Percentiles rank a stretch among this genome's conserved stretches.
Evolutionary conservation across 345 rosid species (phyloP).

Genomic region (Kernera saxatilis): DNA sequence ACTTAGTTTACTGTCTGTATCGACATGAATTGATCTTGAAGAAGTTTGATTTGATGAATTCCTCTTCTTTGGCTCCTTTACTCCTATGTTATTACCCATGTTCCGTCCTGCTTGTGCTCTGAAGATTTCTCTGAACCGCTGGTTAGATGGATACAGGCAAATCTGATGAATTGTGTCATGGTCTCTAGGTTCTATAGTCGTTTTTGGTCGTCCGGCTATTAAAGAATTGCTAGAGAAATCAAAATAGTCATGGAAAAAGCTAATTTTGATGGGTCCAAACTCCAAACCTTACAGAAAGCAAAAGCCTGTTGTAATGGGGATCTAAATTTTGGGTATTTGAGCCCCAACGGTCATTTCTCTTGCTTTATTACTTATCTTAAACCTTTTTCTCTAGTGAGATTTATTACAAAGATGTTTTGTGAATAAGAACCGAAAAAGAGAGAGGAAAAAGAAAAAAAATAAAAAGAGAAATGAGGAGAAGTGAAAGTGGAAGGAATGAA

Average conservation of each 20-base stretch:
- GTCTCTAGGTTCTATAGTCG: background rate
- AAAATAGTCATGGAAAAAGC: background rate
- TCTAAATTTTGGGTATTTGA: background rate
- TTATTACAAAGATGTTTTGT: background rate
- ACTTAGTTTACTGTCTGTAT: background rate
- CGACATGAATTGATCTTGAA: background rate
- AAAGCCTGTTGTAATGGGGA: background rate
- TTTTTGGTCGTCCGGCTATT: background rate
- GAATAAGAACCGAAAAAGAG: background rate
- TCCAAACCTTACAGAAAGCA: background rate
- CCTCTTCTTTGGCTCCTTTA: background rate
- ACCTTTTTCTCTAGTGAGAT: background rate
- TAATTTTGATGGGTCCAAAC: background rate
- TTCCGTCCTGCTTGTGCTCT: too few relatives aligned
- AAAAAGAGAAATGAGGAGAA: background rate
- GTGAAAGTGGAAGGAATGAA: constrained; percentile 24
- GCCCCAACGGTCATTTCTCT: constrained; percentile 22
- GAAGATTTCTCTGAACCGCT: background rate
- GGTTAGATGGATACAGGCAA: background rate
- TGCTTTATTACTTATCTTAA: background rate
- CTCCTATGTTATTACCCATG: too few relatives aligned
- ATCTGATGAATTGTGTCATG: background rate
- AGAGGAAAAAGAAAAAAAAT: background rate
- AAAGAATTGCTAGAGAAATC: background rate
- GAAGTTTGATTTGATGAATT: background rate